Evolutionary conservation across 2,329 filamentous ascomycete species (phyloP).

Genomic region (Chaetomium sp.): DNA sequence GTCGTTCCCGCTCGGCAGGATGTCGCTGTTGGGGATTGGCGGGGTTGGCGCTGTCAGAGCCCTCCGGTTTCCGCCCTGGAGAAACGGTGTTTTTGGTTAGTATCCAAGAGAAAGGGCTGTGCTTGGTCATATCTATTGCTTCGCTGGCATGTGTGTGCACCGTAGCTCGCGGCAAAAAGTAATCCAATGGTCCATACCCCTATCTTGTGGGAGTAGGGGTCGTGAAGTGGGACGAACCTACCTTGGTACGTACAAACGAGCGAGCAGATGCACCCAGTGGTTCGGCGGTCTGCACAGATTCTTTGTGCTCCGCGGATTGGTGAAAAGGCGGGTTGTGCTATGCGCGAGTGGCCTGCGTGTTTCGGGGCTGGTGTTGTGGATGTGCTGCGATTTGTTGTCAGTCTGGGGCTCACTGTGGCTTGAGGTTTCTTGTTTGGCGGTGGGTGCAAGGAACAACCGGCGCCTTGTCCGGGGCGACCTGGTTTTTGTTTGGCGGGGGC

Average conservation of each 20-base stretch:
- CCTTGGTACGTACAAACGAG: slow-evolving; percentile 5
- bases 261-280: background rate
- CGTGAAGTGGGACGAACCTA: background rate
- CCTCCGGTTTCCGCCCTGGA: slow-evolving; percentile 12
- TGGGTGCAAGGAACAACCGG: slow-evolving; percentile 15
- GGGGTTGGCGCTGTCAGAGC: background rate
- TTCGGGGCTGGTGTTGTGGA: background rate
- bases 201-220: background rate
- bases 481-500: background rate
- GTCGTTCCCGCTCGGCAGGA: background rate
- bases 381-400: background rate
- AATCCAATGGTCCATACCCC: background rate
- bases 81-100: slow-evolving; percentile 18
- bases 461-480: slow-evolving; percentile 11
- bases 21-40: background rate
- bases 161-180: too few relatives aligned
- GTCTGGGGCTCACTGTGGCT: slow-evolving; percentile 13
- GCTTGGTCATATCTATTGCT: slow-evolving; percentile 14
- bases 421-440: slow-evolving; percentile 19
- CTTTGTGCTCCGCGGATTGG: background rate
- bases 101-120: slow-evolving; percentile 14
- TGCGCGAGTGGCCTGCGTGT: background rate
- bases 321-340: background rate
- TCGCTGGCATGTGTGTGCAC: too few relatives aligned
- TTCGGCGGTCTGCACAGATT: background rate